These are phyloP conservation scores for Pichia deserticola DNA, from an alignment of 805 yeast genomes.

Conservation along the genomic window DNA sequence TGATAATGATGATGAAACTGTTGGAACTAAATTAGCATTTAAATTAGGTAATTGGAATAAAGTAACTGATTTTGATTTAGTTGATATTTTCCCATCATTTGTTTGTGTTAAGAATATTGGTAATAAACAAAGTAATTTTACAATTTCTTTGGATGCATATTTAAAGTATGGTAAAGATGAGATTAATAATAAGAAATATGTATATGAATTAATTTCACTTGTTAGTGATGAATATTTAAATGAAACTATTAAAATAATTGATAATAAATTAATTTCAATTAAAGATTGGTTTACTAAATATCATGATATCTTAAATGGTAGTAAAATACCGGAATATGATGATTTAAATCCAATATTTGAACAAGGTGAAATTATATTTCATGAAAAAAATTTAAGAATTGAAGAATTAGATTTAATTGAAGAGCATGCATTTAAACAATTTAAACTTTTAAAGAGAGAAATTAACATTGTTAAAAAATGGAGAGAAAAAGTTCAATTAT, in stretches of 20 bases:
- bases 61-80: slow-evolving; percentile 48
- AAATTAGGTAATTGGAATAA: slow-evolving; percentile 25
- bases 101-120: slow-evolving; percentile 28
- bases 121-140: slow-evolving; percentile 24
- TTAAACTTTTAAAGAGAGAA: slow-evolving; percentile 32
- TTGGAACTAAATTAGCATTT: slow-evolving; percentile 11
- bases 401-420: slow-evolving; percentile 4
- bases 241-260: slow-evolving; percentile 30
- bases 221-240: slow-evolving; percentile 48
- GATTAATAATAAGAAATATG: slow-evolving; percentile 4
- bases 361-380: slow-evolving; percentile 49
- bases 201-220: slow-evolving; percentile 35
- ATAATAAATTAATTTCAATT: slow-evolving; percentile 38
- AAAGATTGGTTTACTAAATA: slow-evolving; percentile 46
- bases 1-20: slow-evolving; percentile 3
- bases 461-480: slow-evolving; percentile 42
- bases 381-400: slow-evolving; percentile 5
- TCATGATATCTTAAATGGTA: slow-evolving; percentile 31
- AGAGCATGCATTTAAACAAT: slow-evolving; percentile 13
- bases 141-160: slow-evolving; percentile 29
- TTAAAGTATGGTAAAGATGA: slow-evolving; percentile 15
- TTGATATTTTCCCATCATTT: slow-evolving; percentile 47
- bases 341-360: slow-evolving; percentile 34
- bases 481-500: slow-evolving; percentile 46
- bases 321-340: slow-evolving; percentile 41